Evolutionary conservation across 2,329 filamentous ascomycete species (phyloP).

Genomic region (Diaporthe humulicola): DNA sequence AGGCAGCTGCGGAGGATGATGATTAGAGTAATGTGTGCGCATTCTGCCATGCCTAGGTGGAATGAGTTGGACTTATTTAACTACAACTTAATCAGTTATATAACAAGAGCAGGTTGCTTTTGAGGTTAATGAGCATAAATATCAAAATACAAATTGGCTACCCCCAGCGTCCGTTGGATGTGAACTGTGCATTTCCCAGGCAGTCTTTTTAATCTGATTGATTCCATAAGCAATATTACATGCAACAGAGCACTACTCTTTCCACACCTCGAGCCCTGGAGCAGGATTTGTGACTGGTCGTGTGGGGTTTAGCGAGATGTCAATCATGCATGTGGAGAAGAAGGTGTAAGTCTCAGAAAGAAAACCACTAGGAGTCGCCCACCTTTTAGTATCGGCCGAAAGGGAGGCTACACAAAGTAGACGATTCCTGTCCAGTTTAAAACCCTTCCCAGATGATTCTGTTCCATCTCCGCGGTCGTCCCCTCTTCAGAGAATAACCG

Average conservation of each 20-base stretch:
- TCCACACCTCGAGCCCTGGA: too few species aligned
- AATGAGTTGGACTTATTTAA: neutral
- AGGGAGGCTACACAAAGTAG: neutral
- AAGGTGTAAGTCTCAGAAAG: neutral
- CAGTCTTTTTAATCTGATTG: neutral
- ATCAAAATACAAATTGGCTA: neutral
- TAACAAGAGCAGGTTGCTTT: neutral
- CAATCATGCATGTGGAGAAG: fast-evolving
- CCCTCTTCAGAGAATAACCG: neutral
- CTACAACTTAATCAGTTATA: constrained; percentile 5
- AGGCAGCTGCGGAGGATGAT: constrained; percentile 40
- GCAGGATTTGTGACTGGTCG: neutral
- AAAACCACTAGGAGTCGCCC: neutral
- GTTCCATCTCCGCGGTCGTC: neutral
- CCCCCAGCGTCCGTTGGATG: neutral
- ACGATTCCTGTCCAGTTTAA: neutral
- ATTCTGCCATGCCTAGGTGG: neutral
- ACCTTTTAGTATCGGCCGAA: neutral
- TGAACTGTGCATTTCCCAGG: neutral
- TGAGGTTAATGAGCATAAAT: neutral
- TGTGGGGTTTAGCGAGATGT: neutral
- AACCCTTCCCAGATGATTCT: neutral
- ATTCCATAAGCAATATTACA: too few species aligned
- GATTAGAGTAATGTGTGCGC: constrained; percentile 27
- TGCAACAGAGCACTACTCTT: too few species aligned